phyloP scores from a whole-genome alignment of 2,329 filamentous ascomycete species.

The Aspergillus sp. region DNA sequence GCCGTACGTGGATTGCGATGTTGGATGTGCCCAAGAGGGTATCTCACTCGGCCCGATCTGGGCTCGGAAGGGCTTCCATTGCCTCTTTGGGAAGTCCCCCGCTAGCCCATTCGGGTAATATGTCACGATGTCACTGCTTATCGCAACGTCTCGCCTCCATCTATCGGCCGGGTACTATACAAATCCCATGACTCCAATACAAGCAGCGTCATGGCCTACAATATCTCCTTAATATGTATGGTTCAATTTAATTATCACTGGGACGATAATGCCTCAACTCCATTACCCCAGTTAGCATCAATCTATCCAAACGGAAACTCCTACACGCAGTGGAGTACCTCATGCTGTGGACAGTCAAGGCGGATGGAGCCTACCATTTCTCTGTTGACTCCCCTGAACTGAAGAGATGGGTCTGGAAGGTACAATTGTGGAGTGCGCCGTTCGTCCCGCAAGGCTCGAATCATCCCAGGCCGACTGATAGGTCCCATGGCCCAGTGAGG shows the following conservation, averaged over 20 bases:
- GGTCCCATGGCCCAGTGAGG: not conserved
- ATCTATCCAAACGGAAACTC: no score
- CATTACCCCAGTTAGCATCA: no score
- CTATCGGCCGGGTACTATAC: not conserved
- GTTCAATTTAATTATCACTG: no score
- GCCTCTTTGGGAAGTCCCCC: slow-evolving; percentile 12
- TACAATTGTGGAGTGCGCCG: not conserved
- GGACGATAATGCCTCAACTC: no score
- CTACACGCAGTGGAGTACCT: no score
- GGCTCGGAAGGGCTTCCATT: slow-evolving; percentile 10
- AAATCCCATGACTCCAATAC: not conserved
- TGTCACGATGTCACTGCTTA: slow-evolving; percentile 16
- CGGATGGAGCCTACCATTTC: no score
- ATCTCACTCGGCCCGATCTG: slow-evolving; percentile 6
- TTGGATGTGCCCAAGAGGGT: slow-evolving; percentile 1
- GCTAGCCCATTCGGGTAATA: slow-evolving; percentile 21
- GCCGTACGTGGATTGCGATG: not conserved
- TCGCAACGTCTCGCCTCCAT: slow-evolving; percentile 5
- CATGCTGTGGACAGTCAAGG: no score
- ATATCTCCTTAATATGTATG: no score
- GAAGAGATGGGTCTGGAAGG: no score
- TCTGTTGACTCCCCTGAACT: no score
- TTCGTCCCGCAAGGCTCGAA: not conserved
- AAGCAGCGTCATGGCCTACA: not conserved
- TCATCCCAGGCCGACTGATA: not conserved